phyloP scores from a whole-genome alignment of 1,284 basidiomycete species.

The Boletus calvinii region DNA sequence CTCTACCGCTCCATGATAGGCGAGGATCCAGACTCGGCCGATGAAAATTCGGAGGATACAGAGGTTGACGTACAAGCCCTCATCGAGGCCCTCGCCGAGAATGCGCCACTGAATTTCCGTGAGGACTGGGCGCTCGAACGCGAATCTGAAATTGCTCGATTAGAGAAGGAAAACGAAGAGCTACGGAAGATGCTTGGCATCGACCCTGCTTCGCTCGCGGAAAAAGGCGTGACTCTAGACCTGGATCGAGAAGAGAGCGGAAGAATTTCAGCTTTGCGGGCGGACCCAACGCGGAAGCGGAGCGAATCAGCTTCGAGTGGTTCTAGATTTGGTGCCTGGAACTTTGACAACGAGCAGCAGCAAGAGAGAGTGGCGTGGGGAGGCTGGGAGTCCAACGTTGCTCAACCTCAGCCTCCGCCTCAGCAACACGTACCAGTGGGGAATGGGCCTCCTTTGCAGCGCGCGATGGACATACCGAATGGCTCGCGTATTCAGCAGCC shows the following conservation, averaged over 20 bases:
- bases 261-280: slow-evolving; percentile 21
- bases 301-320: slow-evolving; percentile 28
- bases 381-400: slow-evolving; percentile 30
- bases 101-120: slow-evolving; percentile 9
- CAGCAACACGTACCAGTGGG: slow-evolving; percentile 25
- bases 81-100: slow-evolving; percentile 42
- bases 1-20: slow-evolving; percentile 74
- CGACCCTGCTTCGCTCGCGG: slow-evolving; percentile 51
- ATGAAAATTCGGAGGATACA: slow-evolving; percentile 16
- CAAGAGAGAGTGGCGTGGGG: slow-evolving; percentile 29
- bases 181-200: slow-evolving; percentile 75
- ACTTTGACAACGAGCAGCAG: slow-evolving; percentile 26
- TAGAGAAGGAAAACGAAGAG: slow-evolving; percentile 79
- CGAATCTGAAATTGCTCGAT: slow-evolving; percentile 76
- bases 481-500: slow-evolving; percentile 48
- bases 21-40: slow-evolving; percentile 48
- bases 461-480: slow-evolving; percentile 48
- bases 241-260: slow-evolving; percentile 38
- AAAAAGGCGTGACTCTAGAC: slow-evolving; percentile 51
- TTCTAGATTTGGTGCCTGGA: slow-evolving; percentile 30
- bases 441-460: slow-evolving; percentile 40
- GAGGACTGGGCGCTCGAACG: slow-evolving; percentile 82
- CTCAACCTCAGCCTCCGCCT: slow-evolving; percentile 21
- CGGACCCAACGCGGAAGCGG: slow-evolving; percentile 23
- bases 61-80: slow-evolving; percentile 43